These are phyloP conservation scores for Moricandia moricandioides DNA, from an alignment of 345 rosid species.

Conservation along the genomic window DNA sequence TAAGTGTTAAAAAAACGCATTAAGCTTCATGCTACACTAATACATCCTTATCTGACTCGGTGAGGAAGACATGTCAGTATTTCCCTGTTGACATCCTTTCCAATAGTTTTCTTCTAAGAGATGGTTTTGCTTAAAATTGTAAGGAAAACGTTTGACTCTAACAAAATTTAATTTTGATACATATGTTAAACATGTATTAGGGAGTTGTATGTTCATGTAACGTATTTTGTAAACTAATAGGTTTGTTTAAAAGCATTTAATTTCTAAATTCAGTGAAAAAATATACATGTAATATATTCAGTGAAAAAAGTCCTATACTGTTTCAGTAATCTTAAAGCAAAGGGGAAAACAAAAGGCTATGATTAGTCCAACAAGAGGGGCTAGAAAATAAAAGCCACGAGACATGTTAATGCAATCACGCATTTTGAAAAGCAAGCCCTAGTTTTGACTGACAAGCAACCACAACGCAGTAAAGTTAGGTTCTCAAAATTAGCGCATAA, in stretches of 20 bases:
- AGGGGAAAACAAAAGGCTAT: constrained; percentile 26
- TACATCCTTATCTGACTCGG: background rate
- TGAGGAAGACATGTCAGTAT: background rate
- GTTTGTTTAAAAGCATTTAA: background rate
- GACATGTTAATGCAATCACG: constrained; percentile 39
- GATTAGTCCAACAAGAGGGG: constrained; percentile 36
- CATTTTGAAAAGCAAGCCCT: constrained; percentile 29
- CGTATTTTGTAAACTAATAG: background rate
- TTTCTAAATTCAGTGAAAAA: background rate
- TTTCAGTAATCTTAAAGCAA: constrained; percentile 21
- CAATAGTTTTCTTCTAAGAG: background rate
- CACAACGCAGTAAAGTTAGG: constrained; percentile 35
- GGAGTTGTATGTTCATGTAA: background rate
- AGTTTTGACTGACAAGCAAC: constrained; percentile 39
- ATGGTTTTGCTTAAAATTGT: background rate
- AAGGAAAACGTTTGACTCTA: background rate
- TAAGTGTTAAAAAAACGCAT: background rate
- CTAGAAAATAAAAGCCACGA: constrained; percentile 26
- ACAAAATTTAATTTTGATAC: background rate
- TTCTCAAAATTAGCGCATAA: constrained; percentile 35
- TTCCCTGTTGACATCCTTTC: background rate
- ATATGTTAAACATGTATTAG: background rate
- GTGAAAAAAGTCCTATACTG: background rate
- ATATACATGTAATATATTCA: background rate
- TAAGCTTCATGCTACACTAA: background rate